Conservation (phyloP, 1,284 basidiomycete genomes). For the Leccinum solheimii region DNA sequence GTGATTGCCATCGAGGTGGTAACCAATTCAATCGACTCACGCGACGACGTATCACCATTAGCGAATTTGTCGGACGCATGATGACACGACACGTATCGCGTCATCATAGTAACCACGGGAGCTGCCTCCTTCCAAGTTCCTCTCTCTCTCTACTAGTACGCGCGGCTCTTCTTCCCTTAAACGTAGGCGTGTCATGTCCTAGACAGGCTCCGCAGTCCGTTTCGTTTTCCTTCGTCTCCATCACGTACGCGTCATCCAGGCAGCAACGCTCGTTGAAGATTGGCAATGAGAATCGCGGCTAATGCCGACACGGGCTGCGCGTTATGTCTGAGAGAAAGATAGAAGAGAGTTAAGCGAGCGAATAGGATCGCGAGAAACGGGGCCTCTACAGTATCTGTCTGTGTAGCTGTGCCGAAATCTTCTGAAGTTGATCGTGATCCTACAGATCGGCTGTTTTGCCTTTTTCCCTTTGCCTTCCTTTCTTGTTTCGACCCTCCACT, state of each 20-base stretch:
- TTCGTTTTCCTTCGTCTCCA: not conserved
- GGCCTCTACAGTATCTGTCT: not conserved
- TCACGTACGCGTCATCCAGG: not conserved
- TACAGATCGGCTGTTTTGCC: not conserved
- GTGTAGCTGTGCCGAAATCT: not conserved
- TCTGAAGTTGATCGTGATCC: not conserved
- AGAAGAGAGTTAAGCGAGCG: constrained; percentile 9
- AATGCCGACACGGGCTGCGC: not conserved
- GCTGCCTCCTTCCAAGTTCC: not conserved
- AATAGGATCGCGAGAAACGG: constrained; percentile 5
- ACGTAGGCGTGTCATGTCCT: not conserved
- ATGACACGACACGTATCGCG: not conserved
- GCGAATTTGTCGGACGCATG: not conserved
- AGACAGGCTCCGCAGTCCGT: not conserved
- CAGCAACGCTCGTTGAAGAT: not conserved
- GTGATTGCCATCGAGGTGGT: not conserved
- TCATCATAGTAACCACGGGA: not conserved
- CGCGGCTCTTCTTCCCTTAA: not conserved
- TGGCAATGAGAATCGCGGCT: not conserved
- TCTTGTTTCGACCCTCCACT: not conserved
- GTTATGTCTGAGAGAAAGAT: not conserved
- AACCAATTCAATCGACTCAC: not conserved
- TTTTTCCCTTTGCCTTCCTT: not conserved
- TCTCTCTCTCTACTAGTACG: not conserved
- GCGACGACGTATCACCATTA: not conserved